A percentile compares a stretch with the other conserved stretches of the same genome.
phyloP scores from a whole-genome alignment of 352 stramenopile species.

The Pythium utonaiense region DNA sequence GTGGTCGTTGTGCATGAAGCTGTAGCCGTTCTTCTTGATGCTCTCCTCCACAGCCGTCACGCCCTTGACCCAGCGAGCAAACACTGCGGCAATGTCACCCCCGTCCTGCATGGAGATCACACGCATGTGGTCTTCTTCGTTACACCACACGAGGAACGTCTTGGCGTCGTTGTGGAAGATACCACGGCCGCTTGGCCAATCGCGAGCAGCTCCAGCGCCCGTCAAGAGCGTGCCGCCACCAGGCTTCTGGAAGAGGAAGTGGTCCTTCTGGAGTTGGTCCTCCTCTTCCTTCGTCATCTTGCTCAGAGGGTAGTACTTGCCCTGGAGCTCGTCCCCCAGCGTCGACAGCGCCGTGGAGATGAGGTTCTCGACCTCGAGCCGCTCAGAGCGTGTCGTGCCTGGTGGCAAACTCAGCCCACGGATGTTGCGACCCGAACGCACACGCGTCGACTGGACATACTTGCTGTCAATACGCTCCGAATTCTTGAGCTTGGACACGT shows the following conservation, averaged over 20 bases:
- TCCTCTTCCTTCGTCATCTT: conserved; percentile 91
- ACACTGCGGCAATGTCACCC: conserved; percentile 89
- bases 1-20: conserved; percentile 89
- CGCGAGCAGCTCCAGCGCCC: conserved; percentile 82
- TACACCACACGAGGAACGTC: conserved; percentile 88
- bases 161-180: conserved; percentile 93
- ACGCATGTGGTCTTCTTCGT: conserved; percentile 90
- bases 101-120: conserved; percentile 90
- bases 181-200: conserved; percentile 91
- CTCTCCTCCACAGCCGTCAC: conserved; percentile 73
- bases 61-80: conserved; percentile 80
- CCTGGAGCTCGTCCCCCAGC: conserved; percentile 72
- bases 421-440: conserved; percentile 89
- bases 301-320: conserved; percentile 87
- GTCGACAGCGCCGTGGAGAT: conserved; percentile 69
- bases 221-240: conserved; percentile 83
- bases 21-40: conserved; percentile 77
- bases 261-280: conserved; percentile 87
- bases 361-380: conserved; percentile 82
- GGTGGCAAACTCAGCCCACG: conserved; percentile 85
- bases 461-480: conserved; percentile 59
- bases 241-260: conserved; percentile 94
- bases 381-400: conserved; percentile 81
- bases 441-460: conserved; percentile 92
- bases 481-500: conserved; percentile 69